Evolutionary conservation across 2,329 filamentous ascomycete genomes (phyloP).

Genomic region (Thelonectria olida): DNA sequence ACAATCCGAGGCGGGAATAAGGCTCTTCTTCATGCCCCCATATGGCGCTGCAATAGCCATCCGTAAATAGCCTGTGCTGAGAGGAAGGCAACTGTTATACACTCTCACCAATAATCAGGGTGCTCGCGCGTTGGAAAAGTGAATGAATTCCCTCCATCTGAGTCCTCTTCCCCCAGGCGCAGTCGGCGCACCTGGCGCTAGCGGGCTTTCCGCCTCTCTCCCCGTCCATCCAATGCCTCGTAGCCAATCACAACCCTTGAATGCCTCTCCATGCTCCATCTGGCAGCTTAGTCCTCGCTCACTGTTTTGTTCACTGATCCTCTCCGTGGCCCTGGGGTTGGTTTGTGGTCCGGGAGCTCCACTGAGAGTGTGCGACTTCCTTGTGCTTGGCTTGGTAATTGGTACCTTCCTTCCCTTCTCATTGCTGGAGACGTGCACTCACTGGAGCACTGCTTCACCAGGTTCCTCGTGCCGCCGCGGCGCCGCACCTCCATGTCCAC

Average conservation of each 20-base stretch:
- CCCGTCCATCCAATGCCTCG: not conserved
- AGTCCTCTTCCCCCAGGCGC: not conserved
- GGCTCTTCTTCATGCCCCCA: not conserved
- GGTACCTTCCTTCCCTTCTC: conserved; percentile 1
- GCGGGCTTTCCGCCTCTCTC: conserved; percentile 16
- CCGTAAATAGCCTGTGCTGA: too few relatives aligned
- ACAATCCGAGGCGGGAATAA: not conserved
- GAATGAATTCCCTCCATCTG: too few relatives aligned
- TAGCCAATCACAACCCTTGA: conserved; percentile 15
- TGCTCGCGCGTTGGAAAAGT: too few relatives aligned
- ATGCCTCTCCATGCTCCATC: conserved; percentile 20
- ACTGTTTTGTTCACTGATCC: not conserved
- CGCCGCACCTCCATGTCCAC: conserved; percentile 17
- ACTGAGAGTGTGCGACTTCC: not conserved
- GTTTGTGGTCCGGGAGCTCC: not conserved
- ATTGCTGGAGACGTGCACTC: too few relatives aligned
- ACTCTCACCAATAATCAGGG: too few relatives aligned
- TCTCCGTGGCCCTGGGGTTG: not conserved
- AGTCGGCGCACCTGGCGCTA: conserved; percentile 15
- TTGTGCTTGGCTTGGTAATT: conserved; percentile 7
- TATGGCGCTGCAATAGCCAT: too few relatives aligned
- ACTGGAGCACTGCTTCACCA: not conserved
- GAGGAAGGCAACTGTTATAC: too few relatives aligned
- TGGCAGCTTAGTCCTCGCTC: conserved; percentile 12
- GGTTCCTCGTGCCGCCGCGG: conserved; percentile 18